Percentiles rank a stretch among this genome's conserved stretches.
Evolutionary conservation across 164 flowering plant genomes (phyloP).

Genomic region (Liquidambar formosana): DNA sequence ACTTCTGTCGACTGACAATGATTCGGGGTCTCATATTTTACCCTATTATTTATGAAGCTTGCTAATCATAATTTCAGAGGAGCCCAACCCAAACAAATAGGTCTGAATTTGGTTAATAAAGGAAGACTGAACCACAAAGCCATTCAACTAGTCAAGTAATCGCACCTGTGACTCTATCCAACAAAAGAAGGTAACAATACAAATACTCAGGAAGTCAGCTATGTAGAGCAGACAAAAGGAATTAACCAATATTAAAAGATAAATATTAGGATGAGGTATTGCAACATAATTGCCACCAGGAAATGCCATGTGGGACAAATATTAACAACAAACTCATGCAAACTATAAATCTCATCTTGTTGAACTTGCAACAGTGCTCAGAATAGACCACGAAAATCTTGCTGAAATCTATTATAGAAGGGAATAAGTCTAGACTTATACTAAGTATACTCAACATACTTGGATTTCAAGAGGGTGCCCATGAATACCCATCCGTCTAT

Average conservation of each 20-base stretch:
- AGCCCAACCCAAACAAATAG: not conserved
- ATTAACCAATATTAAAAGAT: too few relatives aligned
- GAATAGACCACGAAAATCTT: not conserved
- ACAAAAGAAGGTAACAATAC: too few relatives aligned
- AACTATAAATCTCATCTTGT: not conserved
- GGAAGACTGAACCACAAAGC: not conserved
- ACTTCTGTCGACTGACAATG: too few relatives aligned
- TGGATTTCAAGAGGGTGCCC: constrained; percentile 98
- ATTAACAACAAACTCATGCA: not conserved
- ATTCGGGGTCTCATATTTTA: too few relatives aligned
- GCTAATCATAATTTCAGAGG: not conserved
- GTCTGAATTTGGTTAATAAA: not conserved
- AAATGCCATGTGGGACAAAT: not conserved
- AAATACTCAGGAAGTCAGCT: not conserved
- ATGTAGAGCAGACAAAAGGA: not conserved
- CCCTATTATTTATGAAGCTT: not conserved
- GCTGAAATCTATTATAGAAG: not conserved
- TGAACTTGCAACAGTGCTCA: not conserved
- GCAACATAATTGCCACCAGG: not conserved
- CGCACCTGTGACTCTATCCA: too few relatives aligned
- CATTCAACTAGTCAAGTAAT: not conserved
- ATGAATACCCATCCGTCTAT: constrained; percentile 92
- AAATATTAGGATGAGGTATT: not conserved
- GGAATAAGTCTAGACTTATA: not conserved
- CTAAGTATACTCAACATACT: constrained; percentile 33